Conservation (phyloP, 2,329 filamentous ascomycete species). For the Trichophyton mentagrophytes region DNA sequence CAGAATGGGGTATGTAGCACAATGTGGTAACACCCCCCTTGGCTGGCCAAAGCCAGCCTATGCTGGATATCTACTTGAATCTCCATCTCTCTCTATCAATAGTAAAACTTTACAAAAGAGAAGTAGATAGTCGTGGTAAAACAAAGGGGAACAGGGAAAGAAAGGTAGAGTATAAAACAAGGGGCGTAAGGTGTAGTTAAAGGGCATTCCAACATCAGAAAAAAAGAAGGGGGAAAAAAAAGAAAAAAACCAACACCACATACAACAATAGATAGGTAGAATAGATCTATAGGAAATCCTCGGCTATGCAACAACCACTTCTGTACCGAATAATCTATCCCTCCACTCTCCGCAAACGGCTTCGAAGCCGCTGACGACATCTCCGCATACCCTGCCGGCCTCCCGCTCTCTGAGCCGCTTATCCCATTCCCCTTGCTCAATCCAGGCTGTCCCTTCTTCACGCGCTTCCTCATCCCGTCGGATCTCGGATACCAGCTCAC, state of each 20-base stretch:
- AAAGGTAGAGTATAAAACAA: neutral
- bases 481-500: constrained; percentile 76
- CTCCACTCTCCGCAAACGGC: constrained; percentile 78
- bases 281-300: neutral
- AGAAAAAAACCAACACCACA: neutral
- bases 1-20: neutral
- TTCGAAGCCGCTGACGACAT: constrained; percentile 86
- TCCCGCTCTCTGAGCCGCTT: constrained; percentile 62
- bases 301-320: constrained; percentile 17
- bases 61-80: neutral
- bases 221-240: neutral
- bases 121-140: neutral
- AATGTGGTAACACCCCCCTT: neutral
- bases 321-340: constrained; percentile 51
- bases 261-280: no score
- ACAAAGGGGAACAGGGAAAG: neutral
- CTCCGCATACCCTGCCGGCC: constrained; percentile 69
- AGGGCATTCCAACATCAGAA: neutral
- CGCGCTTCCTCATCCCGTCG: constrained; percentile 67
- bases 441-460: constrained; percentile 71
- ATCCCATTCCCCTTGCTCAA: constrained; percentile 73
- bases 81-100: neutral
- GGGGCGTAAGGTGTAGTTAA: neutral
- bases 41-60: neutral
- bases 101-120: neutral